phyloP scores from a whole-genome alignment of 148 eudicot genomes.

The Cornus kousa region DNA sequence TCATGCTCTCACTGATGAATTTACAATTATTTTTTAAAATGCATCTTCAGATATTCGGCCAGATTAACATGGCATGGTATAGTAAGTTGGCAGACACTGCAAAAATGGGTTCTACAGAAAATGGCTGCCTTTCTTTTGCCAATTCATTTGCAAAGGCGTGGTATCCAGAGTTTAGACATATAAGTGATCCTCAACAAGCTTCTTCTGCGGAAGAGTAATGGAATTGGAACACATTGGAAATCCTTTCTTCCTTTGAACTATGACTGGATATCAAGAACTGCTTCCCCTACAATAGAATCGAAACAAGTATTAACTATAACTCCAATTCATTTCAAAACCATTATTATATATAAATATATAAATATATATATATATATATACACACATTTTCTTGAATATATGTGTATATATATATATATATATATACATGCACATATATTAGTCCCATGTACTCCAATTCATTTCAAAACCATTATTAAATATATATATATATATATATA shows the following conservation, averaged over 20 bases:
- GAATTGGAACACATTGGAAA: background rate
- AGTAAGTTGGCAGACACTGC: background rate
- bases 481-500: no score
- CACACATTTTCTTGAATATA: no score
- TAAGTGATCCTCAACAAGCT: background rate
- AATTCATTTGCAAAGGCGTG: conserved; percentile 8
- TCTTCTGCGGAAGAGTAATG: background rate
- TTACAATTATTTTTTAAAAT: background rate
- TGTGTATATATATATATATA: no score
- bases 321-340: background rate
- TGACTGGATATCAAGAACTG: conserved; percentile 57
- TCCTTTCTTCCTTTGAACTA: conserved; percentile 17
- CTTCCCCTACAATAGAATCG: conserved; percentile 65
- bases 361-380: no score
- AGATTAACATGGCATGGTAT: background rate
- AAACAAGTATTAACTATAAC: background rate
- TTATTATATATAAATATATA: no score
- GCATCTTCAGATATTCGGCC: background rate
- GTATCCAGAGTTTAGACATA: background rate
- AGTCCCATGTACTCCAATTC: no score
- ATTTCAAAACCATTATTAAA: no score
- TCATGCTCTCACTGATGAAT: background rate
- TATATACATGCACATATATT: no score
- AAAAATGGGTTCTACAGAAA: background rate
- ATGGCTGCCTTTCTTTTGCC: conserved; percentile 3